Conservation (phyloP, 1,284 basidiomycete genomes). For the Pyrrhoderma lamaoense region DNA sequence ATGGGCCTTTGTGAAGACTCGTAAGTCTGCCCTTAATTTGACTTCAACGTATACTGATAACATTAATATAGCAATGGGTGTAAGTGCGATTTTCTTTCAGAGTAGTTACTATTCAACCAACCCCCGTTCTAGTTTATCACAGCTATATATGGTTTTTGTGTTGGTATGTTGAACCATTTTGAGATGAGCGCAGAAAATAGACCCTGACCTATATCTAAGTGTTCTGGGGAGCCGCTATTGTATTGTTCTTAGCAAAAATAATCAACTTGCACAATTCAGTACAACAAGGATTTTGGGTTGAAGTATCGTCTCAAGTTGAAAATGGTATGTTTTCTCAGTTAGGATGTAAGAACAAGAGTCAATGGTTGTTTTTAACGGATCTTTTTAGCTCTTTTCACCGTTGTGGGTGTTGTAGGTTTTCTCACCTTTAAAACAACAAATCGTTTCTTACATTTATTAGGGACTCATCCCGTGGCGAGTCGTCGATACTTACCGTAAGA, state of each 20-base stretch:
- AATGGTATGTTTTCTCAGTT: conserved; percentile 43
- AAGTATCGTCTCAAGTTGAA: conserved; percentile 70
- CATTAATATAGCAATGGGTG: conserved; percentile 46
- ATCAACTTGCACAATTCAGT: conserved; percentile 63
- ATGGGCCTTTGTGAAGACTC: conserved; percentile 82
- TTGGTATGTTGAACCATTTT: conserved; percentile 44
- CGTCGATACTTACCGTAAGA: conserved; percentile 72
- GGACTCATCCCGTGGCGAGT: conserved; percentile 69
- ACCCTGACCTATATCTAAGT: too few relatives aligned
- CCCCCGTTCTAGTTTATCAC: conserved; percentile 36
- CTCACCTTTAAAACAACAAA: conserved; percentile 23
- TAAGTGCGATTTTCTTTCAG: conserved; percentile 22
- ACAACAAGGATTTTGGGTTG: conserved; percentile 66
- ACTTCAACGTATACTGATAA: conserved; percentile 6
- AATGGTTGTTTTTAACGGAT: neutral
- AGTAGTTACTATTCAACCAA: conserved; percentile 25
- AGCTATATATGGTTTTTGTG: conserved; percentile 74
- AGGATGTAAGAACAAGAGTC: neutral
- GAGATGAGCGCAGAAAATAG: too few relatives aligned
- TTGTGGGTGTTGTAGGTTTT: conserved; percentile 44
- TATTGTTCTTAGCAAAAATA: conserved; percentile 64
- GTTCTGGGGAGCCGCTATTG: conserved; percentile 74
- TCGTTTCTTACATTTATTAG: conserved; percentile 1
- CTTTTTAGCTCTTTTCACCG: conserved; percentile 61
- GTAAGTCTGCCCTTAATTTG: conserved; percentile 36